Evolutionary conservation across 306 rosid genomes (phyloP).

Genomic region (Prunus mongolica): DNA sequence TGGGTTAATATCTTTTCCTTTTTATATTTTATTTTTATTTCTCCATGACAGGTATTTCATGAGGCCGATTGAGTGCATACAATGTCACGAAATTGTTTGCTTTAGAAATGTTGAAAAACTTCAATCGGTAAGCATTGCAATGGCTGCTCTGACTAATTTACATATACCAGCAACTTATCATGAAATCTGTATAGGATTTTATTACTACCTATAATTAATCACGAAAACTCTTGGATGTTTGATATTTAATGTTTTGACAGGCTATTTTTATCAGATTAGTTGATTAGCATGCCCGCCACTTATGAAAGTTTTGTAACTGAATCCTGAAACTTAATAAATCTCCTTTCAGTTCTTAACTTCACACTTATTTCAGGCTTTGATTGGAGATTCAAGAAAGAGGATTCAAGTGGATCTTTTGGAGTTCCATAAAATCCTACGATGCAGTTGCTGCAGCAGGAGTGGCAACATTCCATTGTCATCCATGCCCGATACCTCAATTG

Average conservation of each 20-base stretch:
- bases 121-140: conserved; percentile 60
- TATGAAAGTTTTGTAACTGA: conserved; percentile 3
- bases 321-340: neutral
- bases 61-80: conserved; percentile 66
- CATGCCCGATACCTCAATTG: conserved; percentile 77
- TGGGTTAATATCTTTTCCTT: neutral
- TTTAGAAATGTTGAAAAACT: conserved; percentile 81
- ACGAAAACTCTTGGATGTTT: neutral
- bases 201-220: neutral
- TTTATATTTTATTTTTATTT: conserved; percentile 12
- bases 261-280: neutral
- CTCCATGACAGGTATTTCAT: conserved; percentile 58
- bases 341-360: neutral
- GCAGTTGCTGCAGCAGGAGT: conserved; percentile 71
- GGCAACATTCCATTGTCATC: conserved; percentile 51
- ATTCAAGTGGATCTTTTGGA: conserved; percentile 89
- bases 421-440: conserved; percentile 58
- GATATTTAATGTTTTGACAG: neutral
- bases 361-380: conserved; percentile 52
- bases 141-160: conserved; percentile 17
- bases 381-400: conserved; percentile 84
- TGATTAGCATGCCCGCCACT: neutral
- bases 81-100: conserved; percentile 73
- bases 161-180: conserved; percentile 2
- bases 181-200: neutral